Evolutionary conservation across 73 alveolate species (phyloP), one percentile per base, ranked within the genome.

Genomic region (Durusdinium trenchii): DNA sequence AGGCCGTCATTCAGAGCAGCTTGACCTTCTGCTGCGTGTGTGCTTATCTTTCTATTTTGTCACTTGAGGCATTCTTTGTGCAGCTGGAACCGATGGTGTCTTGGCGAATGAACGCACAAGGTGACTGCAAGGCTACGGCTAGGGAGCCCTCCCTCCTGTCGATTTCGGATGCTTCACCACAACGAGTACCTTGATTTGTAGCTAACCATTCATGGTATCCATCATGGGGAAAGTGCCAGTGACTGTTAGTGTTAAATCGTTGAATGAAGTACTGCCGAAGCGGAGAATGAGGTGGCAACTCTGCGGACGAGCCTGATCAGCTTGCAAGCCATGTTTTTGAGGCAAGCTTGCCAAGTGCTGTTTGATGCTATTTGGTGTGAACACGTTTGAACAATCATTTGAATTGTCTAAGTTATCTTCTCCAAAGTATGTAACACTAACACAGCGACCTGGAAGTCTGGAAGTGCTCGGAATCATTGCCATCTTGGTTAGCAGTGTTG

Each of bases 301-400:
- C 96, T 26, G 96, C 96, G 40, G 96, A 89, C 60, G 96, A 89
- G 43, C 71, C 96, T 3, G 96, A 89, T 46, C 86, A 47, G 48
- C 86, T 89, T 35, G 61, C 76, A 40, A 67, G 61, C 26, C 96
- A 89, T 38, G 96, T 48, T 9, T 32, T 62, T 67, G 96, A 89
- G 96, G 96, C 61, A 6, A 3, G 69, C 12, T 12, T 57, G 2
- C 43, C 38, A 36, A 43, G 38, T 18, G 36, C 38, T 40, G 30
- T 18, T 40, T 23, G 42, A n/a, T n/a, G 73, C 73, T 23, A 60
- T 60, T 60, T 23, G 73, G 73, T 32, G 30, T 60, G 1, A 1
- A 32, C 18, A 60, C 18, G 30, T 23, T 23, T 60, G 1, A 60
- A 0, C n/a, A 60, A 1, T 23, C 73, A 60, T 60, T 0, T 32